These are phyloP conservation scores for Ophiostoma quercus DNA, from an alignment of 2,329 filamentous ascomycete species.

Conservation along the genomic window DNA sequence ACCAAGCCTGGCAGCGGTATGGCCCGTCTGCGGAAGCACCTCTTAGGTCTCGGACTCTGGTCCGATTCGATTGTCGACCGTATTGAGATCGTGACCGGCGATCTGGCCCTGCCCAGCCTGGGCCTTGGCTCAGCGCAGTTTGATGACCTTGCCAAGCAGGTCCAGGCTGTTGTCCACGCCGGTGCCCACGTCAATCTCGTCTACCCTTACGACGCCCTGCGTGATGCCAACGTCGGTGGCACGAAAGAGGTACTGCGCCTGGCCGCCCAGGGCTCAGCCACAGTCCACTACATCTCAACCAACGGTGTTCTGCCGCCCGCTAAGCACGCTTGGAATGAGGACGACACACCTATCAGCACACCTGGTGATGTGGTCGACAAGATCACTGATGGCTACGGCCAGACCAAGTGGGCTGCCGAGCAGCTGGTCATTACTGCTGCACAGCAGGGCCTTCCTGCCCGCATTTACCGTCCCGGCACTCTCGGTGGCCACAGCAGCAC, in stretches of 20 bases:
- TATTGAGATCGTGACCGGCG: conserved; percentile 69
- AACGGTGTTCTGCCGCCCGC: conserved; percentile 73
- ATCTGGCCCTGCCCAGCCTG: conserved; percentile 62
- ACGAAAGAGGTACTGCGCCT: conserved; percentile 69
- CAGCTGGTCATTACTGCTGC: conserved; percentile 66
- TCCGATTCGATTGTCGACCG: conserved; percentile 71
- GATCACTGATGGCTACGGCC: conserved; percentile 67
- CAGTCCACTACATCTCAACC: conserved; percentile 72
- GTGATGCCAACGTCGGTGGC: conserved; percentile 72
- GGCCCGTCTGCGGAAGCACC: conserved; percentile 66
- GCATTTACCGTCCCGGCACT: conserved; percentile 68
- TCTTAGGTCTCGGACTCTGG: conserved; percentile 76
- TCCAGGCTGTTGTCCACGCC: conserved; percentile 71
- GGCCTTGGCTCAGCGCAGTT: conserved; percentile 63
- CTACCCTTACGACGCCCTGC: conserved; percentile 72
- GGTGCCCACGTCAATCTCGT: conserved; percentile 75
- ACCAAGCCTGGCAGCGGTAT: conserved; percentile 54
- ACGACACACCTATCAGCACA: conserved; percentile 56
- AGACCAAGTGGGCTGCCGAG: conserved; percentile 78
- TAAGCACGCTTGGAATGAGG: conserved; percentile 64
- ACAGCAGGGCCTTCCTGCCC: conserved; percentile 61
- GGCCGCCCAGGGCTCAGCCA: conserved; percentile 60
- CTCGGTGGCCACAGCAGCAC: conserved; percentile 72
- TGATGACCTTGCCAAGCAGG: conserved; percentile 56
- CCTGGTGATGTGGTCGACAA: conserved; percentile 61